phyloP scores from a whole-genome alignment of 2,329 filamentous ascomycete species.

The Pleoardoris graminearum region DNA sequence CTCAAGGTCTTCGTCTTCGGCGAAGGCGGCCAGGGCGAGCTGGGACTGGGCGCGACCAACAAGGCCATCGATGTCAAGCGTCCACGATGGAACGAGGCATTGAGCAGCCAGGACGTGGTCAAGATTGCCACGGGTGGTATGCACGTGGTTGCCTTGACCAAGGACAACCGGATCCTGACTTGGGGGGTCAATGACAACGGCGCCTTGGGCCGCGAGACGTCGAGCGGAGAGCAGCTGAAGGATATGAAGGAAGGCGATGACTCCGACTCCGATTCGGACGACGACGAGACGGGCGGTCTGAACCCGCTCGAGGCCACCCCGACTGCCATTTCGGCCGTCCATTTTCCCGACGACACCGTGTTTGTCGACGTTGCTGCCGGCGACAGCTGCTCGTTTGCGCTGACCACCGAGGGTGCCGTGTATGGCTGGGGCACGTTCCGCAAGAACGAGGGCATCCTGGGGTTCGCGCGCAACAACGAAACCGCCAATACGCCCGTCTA shows the following conservation, averaged over 20 bases:
- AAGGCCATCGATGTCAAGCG: constrained; percentile 73
- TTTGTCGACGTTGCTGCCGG: constrained; percentile 71
- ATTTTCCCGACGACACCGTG: constrained; percentile 64
- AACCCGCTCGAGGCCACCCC: constrained; percentile 76
- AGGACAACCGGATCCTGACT: constrained; percentile 78
- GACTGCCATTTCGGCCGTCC: constrained; percentile 56
- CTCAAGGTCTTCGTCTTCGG: constrained; percentile 81
- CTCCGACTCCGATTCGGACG: constrained; percentile 48
- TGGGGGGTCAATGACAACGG: constrained; percentile 90
- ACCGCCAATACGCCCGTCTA: constrained; percentile 53
- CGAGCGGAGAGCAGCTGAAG: constrained; percentile 61
- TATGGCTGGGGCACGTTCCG: constrained; percentile 87
- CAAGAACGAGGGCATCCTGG: constrained; percentile 67
- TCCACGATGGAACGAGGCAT: constrained; percentile 68
- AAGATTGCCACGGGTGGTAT: constrained; percentile 79
- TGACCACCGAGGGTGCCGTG: constrained; percentile 74
- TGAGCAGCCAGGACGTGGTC: constrained; percentile 68
- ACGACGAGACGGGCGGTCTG: constrained; percentile 64
- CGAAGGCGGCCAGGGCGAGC: constrained; percentile 78
- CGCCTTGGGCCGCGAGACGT: constrained; percentile 74
- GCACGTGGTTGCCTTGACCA: constrained; percentile 76
- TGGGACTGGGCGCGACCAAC: constrained; percentile 72
- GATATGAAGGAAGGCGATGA: constrained; percentile 60
- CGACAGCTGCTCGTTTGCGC: constrained; percentile 74
- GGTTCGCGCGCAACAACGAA: constrained; percentile 57